Evolutionary conservation across 2,329 filamentous ascomycete species (phyloP).

Genomic region (Xylariaceae sp.): DNA sequence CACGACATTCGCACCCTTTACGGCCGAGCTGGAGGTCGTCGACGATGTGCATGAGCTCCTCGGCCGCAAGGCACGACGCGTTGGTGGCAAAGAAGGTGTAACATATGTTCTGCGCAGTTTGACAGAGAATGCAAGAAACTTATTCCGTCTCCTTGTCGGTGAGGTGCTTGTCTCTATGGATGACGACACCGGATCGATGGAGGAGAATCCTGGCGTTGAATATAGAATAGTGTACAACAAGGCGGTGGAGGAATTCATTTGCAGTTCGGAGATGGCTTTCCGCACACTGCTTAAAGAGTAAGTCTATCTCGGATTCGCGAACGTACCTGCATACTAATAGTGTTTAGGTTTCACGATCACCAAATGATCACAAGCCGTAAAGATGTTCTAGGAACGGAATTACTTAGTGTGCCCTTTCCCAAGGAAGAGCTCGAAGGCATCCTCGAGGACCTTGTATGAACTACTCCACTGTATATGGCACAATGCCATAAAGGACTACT

Average conservation of each 20-base stretch:
- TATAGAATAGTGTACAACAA: constrained; percentile 92
- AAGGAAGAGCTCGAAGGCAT: constrained; percentile 86
- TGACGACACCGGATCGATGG: constrained; percentile 49
- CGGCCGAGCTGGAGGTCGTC: constrained; percentile 74
- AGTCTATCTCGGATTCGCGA: constrained; percentile 30
- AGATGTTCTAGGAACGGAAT: constrained; percentile 79
- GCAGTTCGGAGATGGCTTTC: constrained; percentile 93
- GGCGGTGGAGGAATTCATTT: constrained; percentile 94
- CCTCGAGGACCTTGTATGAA: constrained; percentile 64
- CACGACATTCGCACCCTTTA: constrained; percentile 79
- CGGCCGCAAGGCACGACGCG: constrained; percentile 71
- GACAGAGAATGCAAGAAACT: constrained; percentile 83
- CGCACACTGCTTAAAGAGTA: constrained; percentile 89
- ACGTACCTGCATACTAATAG: constrained; percentile 5
- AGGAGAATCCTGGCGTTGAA: constrained; percentile 70
- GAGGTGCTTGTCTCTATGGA: constrained; percentile 74
- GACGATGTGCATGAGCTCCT: constrained; percentile 87
- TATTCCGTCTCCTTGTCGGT: constrained; percentile 80
- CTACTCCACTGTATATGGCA: not conserved
- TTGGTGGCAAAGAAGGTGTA: constrained; percentile 87
- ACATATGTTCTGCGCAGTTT: constrained; percentile 85
- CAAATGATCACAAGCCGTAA: constrained; percentile 92
- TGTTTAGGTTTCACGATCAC: constrained; percentile 80
- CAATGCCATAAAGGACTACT: not conserved
- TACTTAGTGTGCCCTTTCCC: constrained; percentile 79